Conservation (phyloP, 805 yeast species). For the Vanderwaltozyma verrucispora region DNA sequence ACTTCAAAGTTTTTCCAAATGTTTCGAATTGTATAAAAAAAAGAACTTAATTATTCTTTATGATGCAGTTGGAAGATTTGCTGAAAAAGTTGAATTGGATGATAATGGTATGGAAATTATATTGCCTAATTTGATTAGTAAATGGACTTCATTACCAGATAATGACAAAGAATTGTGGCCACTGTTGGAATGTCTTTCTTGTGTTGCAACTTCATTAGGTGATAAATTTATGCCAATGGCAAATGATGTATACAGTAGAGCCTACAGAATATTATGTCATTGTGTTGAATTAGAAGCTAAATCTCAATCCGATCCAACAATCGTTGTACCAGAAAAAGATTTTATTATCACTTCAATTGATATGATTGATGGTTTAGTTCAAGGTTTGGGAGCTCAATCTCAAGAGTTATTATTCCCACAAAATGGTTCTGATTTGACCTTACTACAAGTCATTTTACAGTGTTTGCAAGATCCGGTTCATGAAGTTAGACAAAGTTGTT, state of each 20-base stretch:
- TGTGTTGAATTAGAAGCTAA: slow-evolving; percentile 60
- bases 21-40: slow-evolving; percentile 71
- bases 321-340: slow-evolving; percentile 78
- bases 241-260: slow-evolving; percentile 71
- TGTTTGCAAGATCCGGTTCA: slow-evolving; percentile 66
- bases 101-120: slow-evolving; percentile 49
- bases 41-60: slow-evolving; percentile 73
- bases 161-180: slow-evolving; percentile 87
- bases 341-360: slow-evolving; percentile 84
- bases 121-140: slow-evolving; percentile 69
- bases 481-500: slow-evolving; percentile 91
- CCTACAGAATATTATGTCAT: slow-evolving; percentile 54
- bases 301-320: slow-evolving; percentile 52
- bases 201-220: slow-evolving; percentile 81
- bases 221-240: slow-evolving; percentile 84
- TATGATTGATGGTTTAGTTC: slow-evolving; percentile 83
- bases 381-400: slow-evolving; percentile 65
- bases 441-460: slow-evolving; percentile 53
- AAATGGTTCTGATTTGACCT: slow-evolving; percentile 25
- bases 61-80: slow-evolving; percentile 85
- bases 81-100: slow-evolving; percentile 56
- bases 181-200: slow-evolving; percentile 81
- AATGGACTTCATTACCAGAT: slow-evolving; percentile 71
- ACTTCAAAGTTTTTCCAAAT: slow-evolving; percentile 56
- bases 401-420: slow-evolving; percentile 34